Evolutionary conservation across 2,329 filamentous ascomycete species (phyloP).

Genomic region (Mycosphaerella arachidis): DNA sequence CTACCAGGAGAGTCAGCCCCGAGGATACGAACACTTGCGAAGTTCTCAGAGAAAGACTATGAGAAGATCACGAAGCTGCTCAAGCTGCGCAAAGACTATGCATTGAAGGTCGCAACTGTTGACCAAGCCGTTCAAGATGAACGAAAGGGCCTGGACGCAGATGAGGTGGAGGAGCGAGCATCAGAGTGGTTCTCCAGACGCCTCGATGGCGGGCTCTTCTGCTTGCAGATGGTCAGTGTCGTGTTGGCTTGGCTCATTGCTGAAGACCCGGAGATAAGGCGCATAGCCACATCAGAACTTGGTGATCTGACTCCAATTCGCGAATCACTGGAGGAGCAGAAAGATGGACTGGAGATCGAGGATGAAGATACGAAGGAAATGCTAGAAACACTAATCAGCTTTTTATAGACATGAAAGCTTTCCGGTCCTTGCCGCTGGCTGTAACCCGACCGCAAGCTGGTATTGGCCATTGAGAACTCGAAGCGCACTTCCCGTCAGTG

Average conservation of each 20-base stretch:
- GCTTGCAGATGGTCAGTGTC: slow-evolving; percentile 76
- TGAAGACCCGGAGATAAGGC: slow-evolving; percentile 73
- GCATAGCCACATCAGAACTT: slow-evolving; percentile 59
- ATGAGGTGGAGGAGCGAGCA: slow-evolving; percentile 58
- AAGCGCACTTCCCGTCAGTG: no score
- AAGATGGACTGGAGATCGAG: slow-evolving; percentile 55
- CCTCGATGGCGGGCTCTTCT: slow-evolving; percentile 80
- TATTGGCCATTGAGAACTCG: no score
- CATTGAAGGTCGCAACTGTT: slow-evolving; percentile 56
- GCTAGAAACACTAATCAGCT: slow-evolving; percentile 57
- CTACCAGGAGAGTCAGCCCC: slow-evolving; percentile 72
- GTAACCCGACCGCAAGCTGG: no score
- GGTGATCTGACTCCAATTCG: slow-evolving; percentile 61
- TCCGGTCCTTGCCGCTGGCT: no score
- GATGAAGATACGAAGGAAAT: slow-evolving; percentile 56
- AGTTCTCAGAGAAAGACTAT: slow-evolving; percentile 93
- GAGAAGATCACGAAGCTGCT: slow-evolving; percentile 75
- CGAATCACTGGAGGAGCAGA: slow-evolving; percentile 64
- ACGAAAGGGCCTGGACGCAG: slow-evolving; percentile 50
- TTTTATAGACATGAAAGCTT: slow-evolving; percentile 7
- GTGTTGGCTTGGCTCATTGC: slow-evolving; percentile 86
- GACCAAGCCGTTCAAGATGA: slow-evolving; percentile 60
- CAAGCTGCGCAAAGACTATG: slow-evolving; percentile 66
- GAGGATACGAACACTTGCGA: slow-evolving; percentile 80
- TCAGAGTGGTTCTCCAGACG: slow-evolving; percentile 70